phyloP scores from a whole-genome alignment of 2,329 filamentous ascomycete species.

The Aspergillus aculeatus region DNA sequence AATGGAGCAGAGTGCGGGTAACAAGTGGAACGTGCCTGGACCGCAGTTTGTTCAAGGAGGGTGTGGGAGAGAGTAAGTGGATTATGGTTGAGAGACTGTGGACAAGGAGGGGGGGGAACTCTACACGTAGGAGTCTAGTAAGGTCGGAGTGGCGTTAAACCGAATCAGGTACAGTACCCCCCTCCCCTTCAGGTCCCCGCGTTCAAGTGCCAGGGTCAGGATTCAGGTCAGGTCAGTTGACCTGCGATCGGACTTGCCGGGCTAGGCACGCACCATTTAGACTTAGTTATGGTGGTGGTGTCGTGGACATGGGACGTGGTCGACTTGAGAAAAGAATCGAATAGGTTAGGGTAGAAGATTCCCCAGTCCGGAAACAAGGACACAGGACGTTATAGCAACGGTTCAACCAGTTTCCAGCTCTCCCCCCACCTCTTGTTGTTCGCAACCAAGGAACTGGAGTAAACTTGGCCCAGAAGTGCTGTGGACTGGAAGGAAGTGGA shows the following conservation, averaged over 20 bases:
- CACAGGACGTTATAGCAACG: background rate
- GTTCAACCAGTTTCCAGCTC: background rate
- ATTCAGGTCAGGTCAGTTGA: conserved; percentile 18
- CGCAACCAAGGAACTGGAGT: background rate
- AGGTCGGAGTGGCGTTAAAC: background rate
- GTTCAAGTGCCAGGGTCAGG: background rate
- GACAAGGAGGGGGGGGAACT: no score
- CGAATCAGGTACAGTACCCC: background rate
- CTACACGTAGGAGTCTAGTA: no score
- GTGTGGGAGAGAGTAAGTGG: background rate
- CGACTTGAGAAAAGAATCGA: background rate
- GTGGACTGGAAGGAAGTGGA: background rate
- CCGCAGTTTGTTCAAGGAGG: background rate
- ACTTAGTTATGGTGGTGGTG: background rate
- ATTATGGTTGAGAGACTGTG: no score
- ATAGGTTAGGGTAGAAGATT: background rate
- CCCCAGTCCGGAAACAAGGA: background rate
- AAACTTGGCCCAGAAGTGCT: background rate
- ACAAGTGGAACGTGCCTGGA: background rate
- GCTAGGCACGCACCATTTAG: background rate
- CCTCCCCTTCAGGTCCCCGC: background rate
- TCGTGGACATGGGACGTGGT: background rate
- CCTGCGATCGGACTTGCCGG: conserved; percentile 19
- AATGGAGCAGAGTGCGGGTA: background rate
- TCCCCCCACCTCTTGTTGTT: background rate